These are phyloP conservation scores for Aspergillus conjunctus DNA, from an alignment of 495 filamentous ascomycete genomes.

Conservation along the genomic window DNA sequence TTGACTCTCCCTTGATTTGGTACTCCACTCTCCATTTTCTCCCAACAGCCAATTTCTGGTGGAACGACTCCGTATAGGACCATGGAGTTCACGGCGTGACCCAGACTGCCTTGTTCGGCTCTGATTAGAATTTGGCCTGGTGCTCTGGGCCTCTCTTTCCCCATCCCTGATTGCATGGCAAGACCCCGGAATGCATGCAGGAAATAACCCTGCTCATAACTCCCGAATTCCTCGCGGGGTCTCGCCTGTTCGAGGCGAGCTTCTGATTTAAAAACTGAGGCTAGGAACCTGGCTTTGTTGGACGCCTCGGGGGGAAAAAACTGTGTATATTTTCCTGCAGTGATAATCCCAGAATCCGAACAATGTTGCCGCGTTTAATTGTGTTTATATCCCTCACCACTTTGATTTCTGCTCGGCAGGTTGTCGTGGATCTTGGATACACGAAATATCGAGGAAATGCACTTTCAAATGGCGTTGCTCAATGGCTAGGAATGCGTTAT, in stretches of 20 bases:
- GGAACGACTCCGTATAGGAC: too few species aligned
- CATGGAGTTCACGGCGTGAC: not conserved
- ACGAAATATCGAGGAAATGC: conserved; percentile 41
- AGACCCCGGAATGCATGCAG: not conserved
- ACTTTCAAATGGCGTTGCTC: conserved; percentile 50
- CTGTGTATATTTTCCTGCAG: too few species aligned
- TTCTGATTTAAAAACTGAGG: not conserved
- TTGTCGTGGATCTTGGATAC: conserved; percentile 48
- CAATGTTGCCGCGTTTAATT: conserved; percentile 13
- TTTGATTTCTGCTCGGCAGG: conserved; percentile 23
- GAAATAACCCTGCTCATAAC: not conserved
- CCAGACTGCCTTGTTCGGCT: not conserved
- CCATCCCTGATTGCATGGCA: not conserved
- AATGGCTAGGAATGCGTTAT: conserved; percentile 70
- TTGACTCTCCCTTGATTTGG: not conserved
- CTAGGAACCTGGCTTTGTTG: not conserved
- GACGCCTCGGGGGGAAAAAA: too few species aligned
- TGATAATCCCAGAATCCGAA: not conserved
- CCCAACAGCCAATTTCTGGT: not conserved
- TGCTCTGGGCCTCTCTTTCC: not conserved
- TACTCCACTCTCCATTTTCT: not conserved
- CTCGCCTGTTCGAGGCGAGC: not conserved
- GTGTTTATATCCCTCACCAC: conserved; percentile 27
- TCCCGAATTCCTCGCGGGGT: conserved; percentile 2
- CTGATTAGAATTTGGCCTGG: not conserved